Evolutionary conservation across 768 basidiomycete genomes (phyloP).

Genomic region (Termitomyces heimii): DNA sequence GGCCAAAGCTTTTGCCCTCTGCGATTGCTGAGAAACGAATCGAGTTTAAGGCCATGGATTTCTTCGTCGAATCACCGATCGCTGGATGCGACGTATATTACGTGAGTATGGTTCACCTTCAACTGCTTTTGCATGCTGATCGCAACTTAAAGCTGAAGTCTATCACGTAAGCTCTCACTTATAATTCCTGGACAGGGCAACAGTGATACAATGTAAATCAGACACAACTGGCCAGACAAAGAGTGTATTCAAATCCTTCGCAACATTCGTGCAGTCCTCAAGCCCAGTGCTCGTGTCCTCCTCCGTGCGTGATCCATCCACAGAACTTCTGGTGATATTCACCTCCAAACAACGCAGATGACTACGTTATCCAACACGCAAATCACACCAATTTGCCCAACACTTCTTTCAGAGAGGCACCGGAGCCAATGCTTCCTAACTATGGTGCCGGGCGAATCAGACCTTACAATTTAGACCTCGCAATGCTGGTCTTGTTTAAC

Average conservation of each 20-base stretch:
- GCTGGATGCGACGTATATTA: background rate
- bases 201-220: background rate
- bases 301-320: too few species aligned
- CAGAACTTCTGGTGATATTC: too few species aligned
- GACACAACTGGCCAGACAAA: background rate
- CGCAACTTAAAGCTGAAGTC: background rate
- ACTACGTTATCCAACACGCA: background rate
- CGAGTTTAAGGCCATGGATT: background rate
- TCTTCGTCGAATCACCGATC: background rate
- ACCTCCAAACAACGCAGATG: background rate
- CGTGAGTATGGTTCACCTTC: background rate
- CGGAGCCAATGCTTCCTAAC: constrained; percentile 41
- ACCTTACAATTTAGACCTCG: constrained; percentile 38
- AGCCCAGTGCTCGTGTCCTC: too few species aligned
- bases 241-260: too few species aligned
- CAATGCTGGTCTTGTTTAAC: constrained; percentile 38
- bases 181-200: background rate
- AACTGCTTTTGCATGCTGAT: background rate
- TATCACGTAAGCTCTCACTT: background rate
- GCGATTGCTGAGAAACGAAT: background rate
- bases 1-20: too few species aligned
- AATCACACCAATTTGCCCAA: background rate
- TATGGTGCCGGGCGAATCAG: constrained; percentile 35
- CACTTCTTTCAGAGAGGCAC: constrained; percentile 6
- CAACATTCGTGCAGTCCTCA: too few species aligned